Conservation (phyloP, 352 stramenopile genomes). For the Phytophthora quininea region DNA sequence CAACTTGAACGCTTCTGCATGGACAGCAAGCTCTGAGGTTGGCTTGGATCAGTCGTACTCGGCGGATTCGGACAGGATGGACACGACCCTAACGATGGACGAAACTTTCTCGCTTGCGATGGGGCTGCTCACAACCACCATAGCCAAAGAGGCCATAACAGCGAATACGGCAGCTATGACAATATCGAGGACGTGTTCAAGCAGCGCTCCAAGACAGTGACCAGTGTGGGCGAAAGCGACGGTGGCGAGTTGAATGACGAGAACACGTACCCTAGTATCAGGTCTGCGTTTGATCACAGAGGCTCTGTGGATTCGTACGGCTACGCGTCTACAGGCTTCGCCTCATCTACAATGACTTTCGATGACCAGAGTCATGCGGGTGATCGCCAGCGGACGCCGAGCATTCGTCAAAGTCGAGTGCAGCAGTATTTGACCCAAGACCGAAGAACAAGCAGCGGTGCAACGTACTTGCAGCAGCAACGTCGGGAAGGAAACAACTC, state of each 20-base stretch:
- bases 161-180: neutral
- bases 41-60: neutral
- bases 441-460: constrained; percentile 12
- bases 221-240: constrained; percentile 20
- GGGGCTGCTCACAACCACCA: neutral
- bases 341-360: neutral
- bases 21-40: neutral
- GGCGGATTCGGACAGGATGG: no score
- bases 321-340: neutral
- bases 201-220: constrained; percentile 36
- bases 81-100: neutral
- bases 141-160: constrained; percentile 6
- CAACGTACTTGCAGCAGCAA: neutral
- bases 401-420: neutral
- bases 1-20: no score
- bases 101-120: neutral
- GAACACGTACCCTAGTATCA: neutral
- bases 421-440: neutral
- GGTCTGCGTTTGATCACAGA: neutral
- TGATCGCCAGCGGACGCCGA: neutral
- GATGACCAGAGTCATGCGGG: neutral
- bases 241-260: neutral
- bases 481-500: constrained; percentile 7
- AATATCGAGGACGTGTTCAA: constrained; percentile 30
- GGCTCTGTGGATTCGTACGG: neutral